These are phyloP conservation scores for Trichomonascaceae sp. DNA, from an alignment of 1,139 yeast species.

Conservation along the genomic window DNA sequence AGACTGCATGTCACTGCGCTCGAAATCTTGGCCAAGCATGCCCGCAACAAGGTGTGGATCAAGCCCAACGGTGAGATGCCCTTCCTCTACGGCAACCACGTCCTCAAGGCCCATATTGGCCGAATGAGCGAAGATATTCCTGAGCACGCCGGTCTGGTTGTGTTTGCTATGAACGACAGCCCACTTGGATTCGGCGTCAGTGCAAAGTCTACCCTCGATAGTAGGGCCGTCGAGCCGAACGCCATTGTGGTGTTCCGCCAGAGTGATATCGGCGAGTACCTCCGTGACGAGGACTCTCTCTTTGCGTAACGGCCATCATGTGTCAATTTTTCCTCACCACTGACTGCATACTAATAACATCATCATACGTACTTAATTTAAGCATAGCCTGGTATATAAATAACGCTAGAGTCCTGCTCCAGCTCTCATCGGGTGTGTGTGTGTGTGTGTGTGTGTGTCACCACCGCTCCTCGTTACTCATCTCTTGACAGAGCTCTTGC, in stretches of 20 bases:
- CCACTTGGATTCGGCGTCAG: slow-evolving; percentile 95
- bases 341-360: no score
- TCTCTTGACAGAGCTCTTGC: not conserved
- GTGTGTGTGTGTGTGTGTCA: not conserved
- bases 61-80: slow-evolving; percentile 98
- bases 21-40: slow-evolving; percentile 69
- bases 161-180: slow-evolving; percentile 81
- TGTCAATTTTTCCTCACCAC: slow-evolving; percentile 2
- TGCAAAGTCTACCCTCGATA: slow-evolving; percentile 85
- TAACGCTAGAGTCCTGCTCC: no score
- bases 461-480: slow-evolving; percentile 2
- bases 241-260: slow-evolving; percentile 94
- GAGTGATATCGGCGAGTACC: slow-evolving; percentile 94
- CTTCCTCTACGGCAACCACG: slow-evolving; percentile 89
- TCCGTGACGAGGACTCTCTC: slow-evolving; percentile 94
- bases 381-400: no score
- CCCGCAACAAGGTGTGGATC: slow-evolving; percentile 92
- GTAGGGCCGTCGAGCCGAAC: slow-evolving; percentile 80
- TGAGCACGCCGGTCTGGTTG: slow-evolving; percentile 92
- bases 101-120: slow-evolving; percentile 91
- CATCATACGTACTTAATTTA: no score
- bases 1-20: slow-evolving; percentile 89
- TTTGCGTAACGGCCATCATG: slow-evolving; percentile 42
- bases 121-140: slow-evolving; percentile 96
- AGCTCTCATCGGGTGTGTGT: no score